A percentile compares a stretch with the other conserved stretches of the same genome.
These are phyloP conservation scores for Fusarium brevicatenulatum DNA, from an alignment of 2,329 filamentous ascomycete genomes.

Conservation along the genomic window DNA sequence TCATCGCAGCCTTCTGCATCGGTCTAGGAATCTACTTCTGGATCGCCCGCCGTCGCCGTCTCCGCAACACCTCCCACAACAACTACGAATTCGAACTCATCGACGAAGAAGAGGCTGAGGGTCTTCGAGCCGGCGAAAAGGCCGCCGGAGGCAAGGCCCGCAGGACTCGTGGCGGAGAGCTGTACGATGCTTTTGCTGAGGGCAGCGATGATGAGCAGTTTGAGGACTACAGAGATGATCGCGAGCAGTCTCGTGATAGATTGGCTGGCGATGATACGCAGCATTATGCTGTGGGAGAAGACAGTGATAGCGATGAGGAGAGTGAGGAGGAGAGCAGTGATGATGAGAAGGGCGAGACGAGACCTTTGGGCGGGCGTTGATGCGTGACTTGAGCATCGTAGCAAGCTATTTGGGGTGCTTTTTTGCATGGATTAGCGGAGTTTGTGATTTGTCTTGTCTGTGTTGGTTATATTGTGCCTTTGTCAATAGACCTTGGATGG, in stretches of 20 bases:
- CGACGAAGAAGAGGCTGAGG: slow-evolving; percentile 79
- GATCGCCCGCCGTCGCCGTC: slow-evolving; percentile 79
- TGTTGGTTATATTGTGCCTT: slow-evolving; percentile 25
- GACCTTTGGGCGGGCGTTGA: slow-evolving; percentile 39
- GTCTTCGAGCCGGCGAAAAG: slow-evolving; percentile 60
- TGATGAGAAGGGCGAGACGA: slow-evolving; percentile 41
- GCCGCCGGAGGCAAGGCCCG: slow-evolving; percentile 56
- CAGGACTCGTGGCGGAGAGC: slow-evolving; percentile 79
- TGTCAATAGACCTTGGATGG: slow-evolving; percentile 36
- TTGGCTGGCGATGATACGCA: slow-evolving; percentile 51
- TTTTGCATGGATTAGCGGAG: slow-evolving; percentile 42
- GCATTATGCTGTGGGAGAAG: slow-evolving; percentile 63
- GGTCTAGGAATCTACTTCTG: slow-evolving; percentile 85
- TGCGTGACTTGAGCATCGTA: not conserved
- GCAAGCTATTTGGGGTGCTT: not conserved
- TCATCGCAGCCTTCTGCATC: slow-evolving; percentile 85
- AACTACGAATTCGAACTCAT: slow-evolving; percentile 96
- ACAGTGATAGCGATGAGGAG: slow-evolving; percentile 55
- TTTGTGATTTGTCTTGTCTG: slow-evolving; percentile 29
- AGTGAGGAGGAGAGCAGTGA: slow-evolving; percentile 55
- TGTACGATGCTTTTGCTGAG: slow-evolving; percentile 97
- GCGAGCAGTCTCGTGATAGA: slow-evolving; percentile 50
- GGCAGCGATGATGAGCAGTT: slow-evolving; percentile 75
- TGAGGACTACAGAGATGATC: slow-evolving; percentile 56
- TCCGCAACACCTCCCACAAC: slow-evolving; percentile 78